Percentiles rank a stretch among this genome's conserved stretches.
Evolutionary conservation across 2,329 filamentous ascomycete genomes (phyloP).

Genomic region (Alternaria arbusti): DNA sequence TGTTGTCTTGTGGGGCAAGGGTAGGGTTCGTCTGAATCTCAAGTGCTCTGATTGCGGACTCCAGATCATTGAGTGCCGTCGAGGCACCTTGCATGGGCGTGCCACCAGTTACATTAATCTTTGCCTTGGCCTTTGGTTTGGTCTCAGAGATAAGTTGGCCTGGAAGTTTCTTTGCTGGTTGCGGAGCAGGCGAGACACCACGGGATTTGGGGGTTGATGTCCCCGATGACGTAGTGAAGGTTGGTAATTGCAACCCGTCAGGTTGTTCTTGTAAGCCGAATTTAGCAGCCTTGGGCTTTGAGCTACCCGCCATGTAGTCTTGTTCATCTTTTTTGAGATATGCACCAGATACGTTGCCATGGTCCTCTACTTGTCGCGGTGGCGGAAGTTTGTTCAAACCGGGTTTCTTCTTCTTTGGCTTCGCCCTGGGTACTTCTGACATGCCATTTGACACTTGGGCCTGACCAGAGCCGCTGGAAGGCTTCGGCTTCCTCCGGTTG

Average conservation of each 20-base stretch:
- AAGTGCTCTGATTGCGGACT: conserved; percentile 82
- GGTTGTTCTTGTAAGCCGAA: conserved; percentile 60
- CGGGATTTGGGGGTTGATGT: conserved; percentile 44
- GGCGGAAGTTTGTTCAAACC: conserved; percentile 49
- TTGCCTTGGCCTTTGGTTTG: conserved; percentile 63
- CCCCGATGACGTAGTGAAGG: conserved; percentile 31
- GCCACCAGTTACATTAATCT: conserved; percentile 76
- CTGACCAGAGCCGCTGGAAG: conserved; percentile 24
- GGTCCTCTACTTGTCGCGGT: conserved; percentile 60
- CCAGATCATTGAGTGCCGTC: conserved; percentile 70
- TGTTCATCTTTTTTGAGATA: conserved; percentile 78
- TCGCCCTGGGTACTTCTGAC: conserved; percentile 43
- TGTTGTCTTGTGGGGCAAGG: conserved; percentile 61
- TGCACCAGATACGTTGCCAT: conserved; percentile 68
- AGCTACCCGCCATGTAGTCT: conserved; percentile 70
- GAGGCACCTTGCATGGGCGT: conserved; percentile 83
- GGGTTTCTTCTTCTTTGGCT: conserved; percentile 51
- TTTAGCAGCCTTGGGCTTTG: conserved; percentile 49
- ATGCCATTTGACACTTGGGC: conserved; percentile 23
- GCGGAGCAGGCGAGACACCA: conserved; percentile 52
- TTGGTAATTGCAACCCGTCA: conserved; percentile 49
- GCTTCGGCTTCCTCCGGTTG: conserved; percentile 59
- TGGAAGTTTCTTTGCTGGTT: conserved; percentile 62
- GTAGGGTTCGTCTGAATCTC: conserved; percentile 92
- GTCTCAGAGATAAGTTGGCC: conserved; percentile 84